Evolutionary conservation across 306 rosid species (phyloP).

Genomic region (Mimosa bimucronata): DNA sequence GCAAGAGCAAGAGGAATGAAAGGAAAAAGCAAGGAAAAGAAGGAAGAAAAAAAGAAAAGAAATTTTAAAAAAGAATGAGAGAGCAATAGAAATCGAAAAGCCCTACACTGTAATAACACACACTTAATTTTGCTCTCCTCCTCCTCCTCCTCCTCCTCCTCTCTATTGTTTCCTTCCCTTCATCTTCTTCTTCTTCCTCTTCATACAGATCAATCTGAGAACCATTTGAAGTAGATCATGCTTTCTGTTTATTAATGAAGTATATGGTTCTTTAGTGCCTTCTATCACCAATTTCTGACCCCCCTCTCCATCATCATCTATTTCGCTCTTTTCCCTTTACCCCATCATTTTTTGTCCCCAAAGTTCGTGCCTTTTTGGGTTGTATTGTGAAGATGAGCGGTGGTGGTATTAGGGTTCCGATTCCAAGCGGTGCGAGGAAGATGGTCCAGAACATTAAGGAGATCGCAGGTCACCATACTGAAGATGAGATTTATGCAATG

Average conservation of each 20-base stretch:
- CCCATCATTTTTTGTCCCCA: slow-evolving; percentile 25
- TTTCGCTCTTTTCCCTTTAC: slow-evolving; percentile 15
- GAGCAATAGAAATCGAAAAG: slow-evolving; percentile 39
- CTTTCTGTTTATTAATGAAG: slow-evolving; percentile 17
- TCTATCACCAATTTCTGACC: slow-evolving; percentile 43
- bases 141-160: not conserved
- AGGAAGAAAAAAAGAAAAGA: not conserved
- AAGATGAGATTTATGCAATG: slow-evolving; percentile 92
- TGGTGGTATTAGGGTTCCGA: slow-evolving; percentile 84
- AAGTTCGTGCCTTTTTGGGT: slow-evolving; percentile 42
- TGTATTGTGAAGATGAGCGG: slow-evolving; percentile 63
- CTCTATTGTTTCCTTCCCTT: slow-evolving; percentile 18
- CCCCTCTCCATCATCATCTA: slow-evolving; percentile 32
- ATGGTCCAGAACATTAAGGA: slow-evolving; percentile 85
- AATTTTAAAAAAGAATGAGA: not conserved
- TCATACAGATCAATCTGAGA: slow-evolving; percentile 56
- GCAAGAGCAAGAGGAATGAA: slow-evolving; percentile 4
- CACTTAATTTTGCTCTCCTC: slow-evolving; percentile 48
- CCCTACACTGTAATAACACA: slow-evolving; percentile 42
- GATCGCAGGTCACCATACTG: slow-evolving; percentile 84
- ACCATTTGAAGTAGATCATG: slow-evolving; percentile 39
- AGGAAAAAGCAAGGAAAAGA: slow-evolving; percentile 3
- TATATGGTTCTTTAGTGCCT: slow-evolving; percentile 39
- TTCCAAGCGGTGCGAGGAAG: slow-evolving; percentile 69
- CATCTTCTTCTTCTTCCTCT: slow-evolving; percentile 27